Evolutionary conservation across 2,329 filamentous ascomycete species (phyloP).

Genomic region (Verticillium tricorpus): DNA sequence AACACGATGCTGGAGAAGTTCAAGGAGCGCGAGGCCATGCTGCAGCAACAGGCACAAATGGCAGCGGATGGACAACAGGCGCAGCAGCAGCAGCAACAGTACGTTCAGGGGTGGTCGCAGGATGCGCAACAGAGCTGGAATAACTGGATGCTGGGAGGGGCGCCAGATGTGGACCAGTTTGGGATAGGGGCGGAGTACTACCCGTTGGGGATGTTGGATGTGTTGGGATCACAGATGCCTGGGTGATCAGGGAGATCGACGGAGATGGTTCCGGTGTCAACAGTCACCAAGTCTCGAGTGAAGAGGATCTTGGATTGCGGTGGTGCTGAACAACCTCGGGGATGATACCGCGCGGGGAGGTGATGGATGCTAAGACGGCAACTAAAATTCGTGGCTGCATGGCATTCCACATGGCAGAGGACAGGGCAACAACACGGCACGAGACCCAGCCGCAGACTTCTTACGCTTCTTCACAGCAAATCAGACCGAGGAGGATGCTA

Average conservation of each 20-base stretch:
- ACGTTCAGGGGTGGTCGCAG: constrained; percentile 1
- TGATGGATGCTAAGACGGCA: constrained; percentile 1
- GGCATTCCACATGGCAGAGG: neutral
- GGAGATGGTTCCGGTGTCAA: neutral
- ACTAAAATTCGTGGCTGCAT: neutral
- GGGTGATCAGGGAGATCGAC: constrained; percentile 8
- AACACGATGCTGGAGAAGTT: constrained; percentile 23
- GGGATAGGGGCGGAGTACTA: constrained; percentile 15
- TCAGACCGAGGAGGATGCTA: neutral
- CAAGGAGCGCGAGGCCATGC: constrained; percentile 13
- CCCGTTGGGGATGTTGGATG: constrained; percentile 18
- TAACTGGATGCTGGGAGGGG: constrained; percentile 20
- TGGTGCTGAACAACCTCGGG: neutral
- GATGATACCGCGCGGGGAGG: neutral
- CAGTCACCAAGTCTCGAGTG: constrained; percentile 6
- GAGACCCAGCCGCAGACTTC: neutral
- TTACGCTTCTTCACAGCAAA: neutral
- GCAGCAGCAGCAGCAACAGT: neutral
- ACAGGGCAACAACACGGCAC: neutral
- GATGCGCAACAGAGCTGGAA: constrained; percentile 17
- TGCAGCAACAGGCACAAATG: constrained; percentile 4
- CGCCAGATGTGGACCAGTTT: constrained; percentile 13
- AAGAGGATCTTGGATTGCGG: constrained; percentile 17
- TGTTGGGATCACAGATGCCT: constrained; percentile 22
- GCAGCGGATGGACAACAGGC: neutral